Percentiles rank a stretch among this genome's conserved stretches.
Evolutionary conservation across 2,329 filamentous ascomycete species (phyloP).

Genomic region (Hymenoscyphus salicellus): DNA sequence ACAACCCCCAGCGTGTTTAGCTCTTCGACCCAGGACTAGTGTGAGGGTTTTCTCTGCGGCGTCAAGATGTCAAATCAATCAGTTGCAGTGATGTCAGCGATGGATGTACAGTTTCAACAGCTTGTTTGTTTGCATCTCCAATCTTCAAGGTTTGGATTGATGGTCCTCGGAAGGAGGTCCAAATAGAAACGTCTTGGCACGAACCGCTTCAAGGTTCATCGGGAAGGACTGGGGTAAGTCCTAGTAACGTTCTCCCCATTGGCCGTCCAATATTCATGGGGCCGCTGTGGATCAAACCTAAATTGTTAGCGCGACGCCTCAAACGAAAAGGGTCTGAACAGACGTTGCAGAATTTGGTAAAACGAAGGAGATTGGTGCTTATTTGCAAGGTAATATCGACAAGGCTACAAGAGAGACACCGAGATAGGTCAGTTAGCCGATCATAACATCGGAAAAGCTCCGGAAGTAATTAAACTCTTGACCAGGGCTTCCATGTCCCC

Average conservation of each 20-base stretch:
- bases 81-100: neutral
- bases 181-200: neutral
- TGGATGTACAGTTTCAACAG: neutral
- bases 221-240: neutral
- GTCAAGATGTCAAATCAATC: neutral
- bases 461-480: too few species aligned
- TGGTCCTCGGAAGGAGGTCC: neutral
- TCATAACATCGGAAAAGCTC: too few species aligned
- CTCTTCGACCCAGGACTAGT: neutral
- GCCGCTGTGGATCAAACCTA: neutral
- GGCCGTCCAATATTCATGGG: neutral
- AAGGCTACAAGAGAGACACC: neutral
- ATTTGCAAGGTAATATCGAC: too few species aligned
- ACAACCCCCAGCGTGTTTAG: neutral
- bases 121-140: neutral
- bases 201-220: neutral
- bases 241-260: neutral
- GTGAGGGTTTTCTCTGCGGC: neutral
- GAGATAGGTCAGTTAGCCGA: neutral
- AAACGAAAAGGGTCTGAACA: neutral
- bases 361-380: neutral
- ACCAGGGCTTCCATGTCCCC: too few species aligned
- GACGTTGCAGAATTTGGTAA: neutral
- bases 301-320: neutral
- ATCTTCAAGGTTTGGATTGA: neutral